Percentiles rank a stretch among this genome's conserved stretches.
Conservation (phyloP, 768 basidiomycete genomes). For the Dioszegia aurantiaca region DNA sequence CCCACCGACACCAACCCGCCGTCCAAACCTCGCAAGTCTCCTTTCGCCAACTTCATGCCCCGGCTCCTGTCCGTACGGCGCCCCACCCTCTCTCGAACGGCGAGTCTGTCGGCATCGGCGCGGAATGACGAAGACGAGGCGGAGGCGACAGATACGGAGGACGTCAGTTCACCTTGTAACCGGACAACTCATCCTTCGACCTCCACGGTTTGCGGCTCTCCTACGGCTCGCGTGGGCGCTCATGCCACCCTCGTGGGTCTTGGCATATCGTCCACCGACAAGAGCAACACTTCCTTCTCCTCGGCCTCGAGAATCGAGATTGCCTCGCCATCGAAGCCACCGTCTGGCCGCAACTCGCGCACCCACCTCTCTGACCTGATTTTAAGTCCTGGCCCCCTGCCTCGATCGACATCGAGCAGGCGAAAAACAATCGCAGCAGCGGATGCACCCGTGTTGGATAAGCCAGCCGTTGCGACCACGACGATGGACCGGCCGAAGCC, state of each 20-base stretch:
- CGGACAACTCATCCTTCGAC: not conserved
- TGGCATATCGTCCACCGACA: slow-evolving; percentile 10
- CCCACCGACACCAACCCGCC: slow-evolving; percentile 2
- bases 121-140: slow-evolving; percentile 17
- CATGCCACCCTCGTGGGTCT: slow-evolving; percentile 12
- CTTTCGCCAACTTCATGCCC: slow-evolving; percentile 30
- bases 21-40: slow-evolving; percentile 15
- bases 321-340: slow-evolving; percentile 12
- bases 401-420: not conserved
- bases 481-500: slow-evolving; percentile 4
- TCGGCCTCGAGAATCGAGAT: slow-evolving; percentile 41
- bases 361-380: slow-evolving; percentile 6
- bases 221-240: not conserved
- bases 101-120: not conserved
- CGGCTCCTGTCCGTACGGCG: slow-evolving; percentile 34
- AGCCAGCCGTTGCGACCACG: not conserved
- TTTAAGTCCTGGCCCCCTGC: not conserved
- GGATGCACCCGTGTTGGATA: not conserved
- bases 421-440: slow-evolving; percentile 20
- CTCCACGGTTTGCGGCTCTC: slow-evolving; percentile 3
- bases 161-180: slow-evolving; percentile 4
- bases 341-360: not conserved
- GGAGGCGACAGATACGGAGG: slow-evolving; percentile 26
- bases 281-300: slow-evolving; percentile 8
- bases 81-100: slow-evolving; percentile 17